Evolutionary conservation across 148 eudicot genomes (phyloP).

Genomic region (Beta vulgaris): DNA sequence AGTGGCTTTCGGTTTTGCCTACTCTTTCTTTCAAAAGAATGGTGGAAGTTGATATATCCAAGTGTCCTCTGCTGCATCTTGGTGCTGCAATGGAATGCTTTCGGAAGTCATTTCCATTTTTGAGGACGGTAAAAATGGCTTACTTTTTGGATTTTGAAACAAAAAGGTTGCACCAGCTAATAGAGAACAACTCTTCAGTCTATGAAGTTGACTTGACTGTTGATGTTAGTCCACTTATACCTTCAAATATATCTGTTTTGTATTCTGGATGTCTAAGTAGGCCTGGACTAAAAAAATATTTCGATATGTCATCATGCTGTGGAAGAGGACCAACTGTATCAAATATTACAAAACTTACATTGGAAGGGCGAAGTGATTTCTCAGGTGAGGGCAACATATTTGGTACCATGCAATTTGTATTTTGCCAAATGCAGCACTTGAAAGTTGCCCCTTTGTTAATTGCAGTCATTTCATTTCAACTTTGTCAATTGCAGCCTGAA

Average conservation of each 20-base stretch:
- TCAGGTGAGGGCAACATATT: constrained; percentile 42
- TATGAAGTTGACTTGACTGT: constrained; percentile 63
- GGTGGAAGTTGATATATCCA: constrained; percentile 72
- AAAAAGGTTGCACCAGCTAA: constrained; percentile 41
- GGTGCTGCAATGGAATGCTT: constrained; percentile 51
- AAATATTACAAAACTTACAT: constrained; percentile 57
- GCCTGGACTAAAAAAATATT: constrained; percentile 20
- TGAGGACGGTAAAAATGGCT: constrained; percentile 55
- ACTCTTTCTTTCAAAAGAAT: constrained; percentile 52
- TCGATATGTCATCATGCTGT: constrained; percentile 22
- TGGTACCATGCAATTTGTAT: not conserved
- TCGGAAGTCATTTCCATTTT: constrained; percentile 67
- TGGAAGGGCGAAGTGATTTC: constrained; percentile 79
- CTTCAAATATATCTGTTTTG: constrained; percentile 46
- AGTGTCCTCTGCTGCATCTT: constrained; percentile 58
- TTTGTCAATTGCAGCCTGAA: no score
- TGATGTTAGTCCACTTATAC: constrained; percentile 65
- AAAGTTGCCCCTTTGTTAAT: no score
- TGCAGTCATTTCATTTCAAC: no score
- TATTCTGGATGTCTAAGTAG: constrained; percentile 37
- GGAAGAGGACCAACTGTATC: constrained; percentile 31
- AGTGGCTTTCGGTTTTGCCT: constrained; percentile 28
- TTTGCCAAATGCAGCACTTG: not conserved
- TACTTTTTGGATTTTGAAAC: constrained; percentile 50
- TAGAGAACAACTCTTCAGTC: constrained; percentile 47